Conservation (phyloP, 1,139 yeast species). For the Suhomyces guaymorum region DNA sequence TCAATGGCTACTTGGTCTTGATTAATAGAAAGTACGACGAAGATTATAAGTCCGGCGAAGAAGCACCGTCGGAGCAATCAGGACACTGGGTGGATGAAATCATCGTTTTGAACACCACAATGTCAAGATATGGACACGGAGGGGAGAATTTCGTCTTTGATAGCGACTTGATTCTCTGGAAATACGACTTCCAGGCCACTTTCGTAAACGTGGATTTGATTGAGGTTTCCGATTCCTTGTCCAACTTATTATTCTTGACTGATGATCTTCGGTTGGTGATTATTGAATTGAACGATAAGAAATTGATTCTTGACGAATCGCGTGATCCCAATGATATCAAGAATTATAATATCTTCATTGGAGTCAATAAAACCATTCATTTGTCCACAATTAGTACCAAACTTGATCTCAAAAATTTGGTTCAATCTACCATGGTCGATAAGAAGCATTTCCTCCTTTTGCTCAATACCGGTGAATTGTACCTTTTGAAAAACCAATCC, state of each 20-base stretch:
- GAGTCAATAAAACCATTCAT: constrained; percentile 38
- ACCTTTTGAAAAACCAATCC: constrained; percentile 36
- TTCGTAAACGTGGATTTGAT: constrained; percentile 29
- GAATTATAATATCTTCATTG: constrained; percentile 32
- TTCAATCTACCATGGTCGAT: constrained; percentile 30
- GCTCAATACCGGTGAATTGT: constrained; percentile 41
- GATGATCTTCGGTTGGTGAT: constrained; percentile 33
- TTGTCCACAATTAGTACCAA: constrained; percentile 33
- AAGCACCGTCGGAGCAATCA: constrained; percentile 34
- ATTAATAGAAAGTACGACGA: constrained; percentile 32
- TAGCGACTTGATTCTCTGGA: constrained; percentile 44
- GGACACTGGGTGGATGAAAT: constrained; percentile 39
- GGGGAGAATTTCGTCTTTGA: constrained; percentile 35
- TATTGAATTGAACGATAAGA: constrained; percentile 28
- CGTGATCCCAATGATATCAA: constrained; percentile 12
- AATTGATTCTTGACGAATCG: constrained; percentile 10
- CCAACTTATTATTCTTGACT: constrained; percentile 33
- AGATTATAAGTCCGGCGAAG: constrained; percentile 20
- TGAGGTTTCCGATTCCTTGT: constrained; percentile 12
- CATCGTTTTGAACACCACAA: constrained; percentile 35
- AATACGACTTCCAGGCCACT: constrained; percentile 35
- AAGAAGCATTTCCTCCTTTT: constrained; percentile 39
- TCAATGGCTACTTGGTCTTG: constrained; percentile 34
- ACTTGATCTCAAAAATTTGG: constrained; percentile 26
- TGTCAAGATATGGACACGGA: constrained; percentile 39